Evolutionary conservation across 1,139 yeast species (phyloP), one percentile per base, ranked within the genome.

Genomic region (Hansenula lynferdii): DNA sequence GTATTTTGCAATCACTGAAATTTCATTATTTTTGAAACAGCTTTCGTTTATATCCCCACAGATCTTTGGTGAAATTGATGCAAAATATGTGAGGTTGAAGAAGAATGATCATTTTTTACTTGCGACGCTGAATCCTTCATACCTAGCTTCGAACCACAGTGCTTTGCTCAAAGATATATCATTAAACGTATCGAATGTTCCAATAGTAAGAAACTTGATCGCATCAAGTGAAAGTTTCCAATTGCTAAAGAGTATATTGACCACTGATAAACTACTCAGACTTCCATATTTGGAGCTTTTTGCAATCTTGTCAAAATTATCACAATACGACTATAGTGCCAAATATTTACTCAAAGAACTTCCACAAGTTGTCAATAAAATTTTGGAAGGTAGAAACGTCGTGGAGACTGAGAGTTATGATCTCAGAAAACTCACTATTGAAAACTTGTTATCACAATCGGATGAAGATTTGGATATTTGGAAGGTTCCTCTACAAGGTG

Each of bases 211-310:
- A 38, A 62, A 65, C 38, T 24, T 62, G 3, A 41, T 57, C 1
- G 27, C 51, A 1, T n/a, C 38, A 48, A 20, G 43, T 42, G 17
- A 31, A 35, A 38, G 56, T 8, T 63, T 64, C 36, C 28, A 42
- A 1, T 15, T 53, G 3, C 44, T 62, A 3, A 47, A 51, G 36
- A 40, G 42, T 6, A 42, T 48, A 10, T 20, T 61, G 15, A 48
- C 47, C 1, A 42, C 63, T 2, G 44, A 44, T 6, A 33, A 45
- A 1, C 44, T 64, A 6, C 27, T 56, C 12, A 43, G 43, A 26
- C 44, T 64, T 42, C 64, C 67, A 9, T 64, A 62, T 37, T 37
- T 58, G 32, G 65, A 64, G 35, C 56, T 62, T 32, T 56, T 65
- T 56, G 60, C 56, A 1, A 35, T 65, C 4, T 39, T 61, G 2